Evolutionary conservation across 257 asterid species (phyloP), one percentile per base, ranked within the genome.

Genomic region (Nicotiana tabacum): DNA sequence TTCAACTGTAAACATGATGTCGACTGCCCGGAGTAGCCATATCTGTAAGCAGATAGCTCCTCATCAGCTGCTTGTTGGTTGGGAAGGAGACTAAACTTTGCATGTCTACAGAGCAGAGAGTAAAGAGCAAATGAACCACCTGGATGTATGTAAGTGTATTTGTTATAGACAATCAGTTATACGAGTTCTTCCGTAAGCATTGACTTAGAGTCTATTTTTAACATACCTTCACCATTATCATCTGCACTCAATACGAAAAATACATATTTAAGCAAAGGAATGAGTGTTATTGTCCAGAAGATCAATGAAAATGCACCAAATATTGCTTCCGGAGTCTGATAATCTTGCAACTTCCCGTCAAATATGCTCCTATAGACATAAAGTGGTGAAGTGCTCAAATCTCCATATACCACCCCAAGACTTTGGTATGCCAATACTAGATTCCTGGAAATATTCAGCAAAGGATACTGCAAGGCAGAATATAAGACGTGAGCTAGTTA

Each of bases 61-160:
- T 89, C 85, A 70, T 89, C 91, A 15, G 85, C 66, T 9, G 82
- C 91, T 77, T 89, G 86, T 77, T 85, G 87, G 62, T 82, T 89
- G 46, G 90, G 90, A 74, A 89, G 91, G 43, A 89, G 48, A 32
- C 90, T 81, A 55, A 89, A 82, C 24, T 78, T 87, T 64, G 91
- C 90, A 66, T 89, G 91, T 85, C 91, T 85, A 82, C 91, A 89
- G 69, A 89, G 85, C 53, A 89, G 77, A 3, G 91, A 89, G 66
- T 89, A 89, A 29, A 88, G 83, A 35, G 91, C 91, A 83, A 88
- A 88, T 24, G 91, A 81, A 56, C 90, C 90, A 80, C 91, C 91
- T 89, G 86, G 55, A 79, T 29, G 58, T 57, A 79, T 33, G 12
- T 12, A 60, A 79, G 39, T 58, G 69, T 39, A 8, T 46, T 48